These are phyloP conservation scores for Carpinus viminea DNA, from an alignment of 306 rosid genomes.

Conservation along the genomic window DNA sequence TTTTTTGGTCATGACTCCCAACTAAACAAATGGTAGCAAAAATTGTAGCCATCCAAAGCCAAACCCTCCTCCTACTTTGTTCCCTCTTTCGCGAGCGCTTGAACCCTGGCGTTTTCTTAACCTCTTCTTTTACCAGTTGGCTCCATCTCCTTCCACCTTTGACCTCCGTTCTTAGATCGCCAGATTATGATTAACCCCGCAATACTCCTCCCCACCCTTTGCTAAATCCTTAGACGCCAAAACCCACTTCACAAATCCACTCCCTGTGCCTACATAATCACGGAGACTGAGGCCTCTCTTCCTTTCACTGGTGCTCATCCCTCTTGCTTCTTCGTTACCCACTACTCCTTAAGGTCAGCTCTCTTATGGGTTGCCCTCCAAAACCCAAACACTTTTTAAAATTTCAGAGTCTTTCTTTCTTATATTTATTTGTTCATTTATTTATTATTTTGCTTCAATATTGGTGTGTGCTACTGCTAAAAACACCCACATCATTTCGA, in stretches of 20 bases:
- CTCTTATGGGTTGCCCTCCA: background rate
- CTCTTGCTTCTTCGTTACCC: background rate
- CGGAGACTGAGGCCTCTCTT: background rate
- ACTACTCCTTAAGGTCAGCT: background rate
- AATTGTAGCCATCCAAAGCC: background rate
- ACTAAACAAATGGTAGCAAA: too few relatives aligned
- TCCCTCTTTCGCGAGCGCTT: slow-evolving; percentile 11
- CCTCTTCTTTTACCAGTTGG: slow-evolving; percentile 1
- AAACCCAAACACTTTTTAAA: background rate
- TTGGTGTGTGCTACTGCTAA: background rate
- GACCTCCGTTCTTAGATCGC: slow-evolving; percentile 8
- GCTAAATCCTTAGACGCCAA: background rate
- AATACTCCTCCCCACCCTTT: too few relatives aligned
- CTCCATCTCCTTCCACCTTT: background rate
- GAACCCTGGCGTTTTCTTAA: background rate
- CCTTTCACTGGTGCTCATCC: background rate
- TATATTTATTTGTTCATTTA: background rate
- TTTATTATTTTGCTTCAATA: background rate
- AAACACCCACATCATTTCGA: background rate
- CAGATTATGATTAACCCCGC: background rate
- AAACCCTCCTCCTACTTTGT: slow-evolving; percentile 1
- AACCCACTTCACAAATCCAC: slow-evolving; percentile 1
- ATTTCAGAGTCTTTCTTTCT: background rate
- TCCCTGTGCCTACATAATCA: background rate
- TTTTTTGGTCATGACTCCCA: too few relatives aligned